Evolutionary conservation across 1,284 basidiomycete species (phyloP), one percentile per base, ranked within the genome.

Genomic region (Ustilago tritici): DNA sequence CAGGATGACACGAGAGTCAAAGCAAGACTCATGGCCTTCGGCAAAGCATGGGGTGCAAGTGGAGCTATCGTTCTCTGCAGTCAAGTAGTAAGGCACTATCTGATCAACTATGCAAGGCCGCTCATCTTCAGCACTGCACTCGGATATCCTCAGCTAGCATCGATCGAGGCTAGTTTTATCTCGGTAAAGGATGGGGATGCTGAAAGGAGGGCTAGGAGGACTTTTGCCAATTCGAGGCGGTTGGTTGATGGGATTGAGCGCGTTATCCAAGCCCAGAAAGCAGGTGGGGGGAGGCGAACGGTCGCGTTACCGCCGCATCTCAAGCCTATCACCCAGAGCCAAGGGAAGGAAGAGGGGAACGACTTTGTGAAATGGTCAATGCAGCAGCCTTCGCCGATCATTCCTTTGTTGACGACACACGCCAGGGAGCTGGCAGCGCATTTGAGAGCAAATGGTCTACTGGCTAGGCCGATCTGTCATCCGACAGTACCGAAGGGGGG

Each of bases 91-190:
- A 90, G 92, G 8, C 90, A 92, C 70, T 98, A 95, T 87, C 88
- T 98, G 23, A 88, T 97, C 84, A 98, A 98, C 86, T 98, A 97
- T 87, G 95, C 95, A 0, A 89, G 95, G 36, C 91, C 95, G 5
- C 88, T 98, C 74, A 79, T 84, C 57, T 84, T 81, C 60, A 82
- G 80, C 10, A 84, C 82, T 1, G 73, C 81, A 3, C 54, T 81
- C 4, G 69, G 80, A 3, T 75, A 74, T 49, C 61, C 76, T 10
- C 81, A 59, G 38, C 62, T 80, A 12, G 88, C 94, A 53, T 91
- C 93, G 0, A 89, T 92, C 23, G 89, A 91, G 59, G 92, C 91
- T 71, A 91, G 93, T 0, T 92, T 95, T 85, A 92, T 94, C 80
- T 86, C 94, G 82, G 88, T 97, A 2, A 88, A 90, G 70, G 88